Percentiles rank a stretch among this genome's conserved stretches.
Evolutionary conservation across 495 filamentous ascomycete species (phyloP).

Genomic region (Xylaria telfairii): DNA sequence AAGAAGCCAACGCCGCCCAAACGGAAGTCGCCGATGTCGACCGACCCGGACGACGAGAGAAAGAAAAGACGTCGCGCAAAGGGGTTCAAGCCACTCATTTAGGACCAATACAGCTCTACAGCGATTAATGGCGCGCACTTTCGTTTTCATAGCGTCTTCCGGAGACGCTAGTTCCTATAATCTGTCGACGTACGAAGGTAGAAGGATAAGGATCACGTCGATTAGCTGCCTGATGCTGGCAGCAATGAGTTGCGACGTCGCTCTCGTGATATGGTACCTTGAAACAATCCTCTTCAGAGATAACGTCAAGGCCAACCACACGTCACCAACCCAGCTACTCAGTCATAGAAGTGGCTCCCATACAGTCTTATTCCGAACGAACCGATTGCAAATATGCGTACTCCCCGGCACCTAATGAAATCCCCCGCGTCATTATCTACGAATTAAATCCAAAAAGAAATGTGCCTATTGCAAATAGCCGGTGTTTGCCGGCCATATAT

Average conservation of each 20-base stretch:
- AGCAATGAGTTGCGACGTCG: conserved; percentile 35
- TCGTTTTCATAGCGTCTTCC: not conserved
- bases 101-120: not conserved
- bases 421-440: not conserved
- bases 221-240: not conserved
- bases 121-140: not conserved
- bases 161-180: conserved; percentile 10
- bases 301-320: not conserved
- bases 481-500: not conserved
- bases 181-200: conserved; percentile 5
- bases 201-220: conserved; percentile 26
- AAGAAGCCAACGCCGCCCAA: not conserved
- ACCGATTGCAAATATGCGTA: not conserved
- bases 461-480: not conserved
- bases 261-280: conserved; percentile 30
- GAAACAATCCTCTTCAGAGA: conserved; percentile 11
- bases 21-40: not conserved
- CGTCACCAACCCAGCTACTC: not conserved
- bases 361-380: too few species aligned
- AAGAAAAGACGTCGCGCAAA: not conserved
- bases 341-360: not conserved
- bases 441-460: not conserved
- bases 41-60: not conserved
- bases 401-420: not conserved
- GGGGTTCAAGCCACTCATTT: not conserved